phyloP scores from a whole-genome alignment of 2,329 filamentous ascomycete species.

The Knufia fluminis region DNA sequence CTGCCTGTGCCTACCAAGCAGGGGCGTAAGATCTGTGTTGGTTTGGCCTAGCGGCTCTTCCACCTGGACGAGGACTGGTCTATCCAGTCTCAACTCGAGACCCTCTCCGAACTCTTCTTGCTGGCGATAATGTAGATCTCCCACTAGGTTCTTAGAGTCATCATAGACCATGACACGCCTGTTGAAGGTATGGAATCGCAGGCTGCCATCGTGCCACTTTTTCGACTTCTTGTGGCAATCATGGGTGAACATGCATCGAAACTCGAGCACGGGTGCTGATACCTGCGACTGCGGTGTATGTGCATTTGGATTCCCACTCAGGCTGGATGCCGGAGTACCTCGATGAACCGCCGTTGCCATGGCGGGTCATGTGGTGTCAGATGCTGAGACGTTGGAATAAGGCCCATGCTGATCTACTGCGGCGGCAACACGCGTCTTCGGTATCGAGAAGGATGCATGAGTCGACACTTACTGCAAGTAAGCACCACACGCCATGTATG shows the following conservation, averaged over 20 bases:
- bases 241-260: constrained; percentile 75
- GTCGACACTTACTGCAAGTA: too few relatives aligned
- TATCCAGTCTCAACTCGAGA: constrained; percentile 72
- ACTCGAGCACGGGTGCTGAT: constrained; percentile 70
- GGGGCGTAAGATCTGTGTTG: constrained; percentile 66
- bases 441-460: too few relatives aligned
- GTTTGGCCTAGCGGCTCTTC: constrained; percentile 62
- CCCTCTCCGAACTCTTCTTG: constrained; percentile 64
- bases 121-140: constrained; percentile 72
- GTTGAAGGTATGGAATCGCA: constrained; percentile 87
- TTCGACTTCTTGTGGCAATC: constrained; percentile 82
- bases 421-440: too few relatives aligned
- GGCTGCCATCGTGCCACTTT: constrained; percentile 82
- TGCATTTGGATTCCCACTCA: constrained; percentile 13
- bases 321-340: constrained; percentile 25
- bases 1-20: constrained; percentile 56
- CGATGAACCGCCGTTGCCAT: constrained; percentile 17
- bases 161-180: constrained; percentile 86
- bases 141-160: constrained; percentile 67
- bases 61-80: constrained; percentile 69
- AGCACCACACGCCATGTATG: too few relatives aligned
- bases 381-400: not conserved
- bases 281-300: constrained; percentile 45
- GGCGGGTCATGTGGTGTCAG: constrained; percentile 4
- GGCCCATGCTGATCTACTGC: constrained; percentile 4